These are phyloP conservation scores for Candida morakotiae DNA, from an alignment of 805 yeast genomes.

Conservation along the genomic window DNA sequence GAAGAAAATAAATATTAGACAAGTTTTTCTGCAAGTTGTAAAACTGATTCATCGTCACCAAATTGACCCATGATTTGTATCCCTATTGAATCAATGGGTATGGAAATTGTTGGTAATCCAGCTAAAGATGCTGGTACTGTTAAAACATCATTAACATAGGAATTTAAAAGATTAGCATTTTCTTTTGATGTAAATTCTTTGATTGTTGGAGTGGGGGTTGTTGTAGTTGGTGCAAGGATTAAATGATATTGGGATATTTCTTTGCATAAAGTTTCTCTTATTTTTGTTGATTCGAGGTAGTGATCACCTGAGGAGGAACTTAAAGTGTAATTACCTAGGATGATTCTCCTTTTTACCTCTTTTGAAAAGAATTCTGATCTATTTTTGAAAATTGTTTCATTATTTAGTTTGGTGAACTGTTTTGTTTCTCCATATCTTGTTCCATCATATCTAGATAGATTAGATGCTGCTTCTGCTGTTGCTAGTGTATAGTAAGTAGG, in stretches of 20 bases:
- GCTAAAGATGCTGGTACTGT: slow-evolving; percentile 91
- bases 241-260: slow-evolving; percentile 71
- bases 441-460: slow-evolving; percentile 87
- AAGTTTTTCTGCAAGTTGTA: slow-evolving; percentile 31
- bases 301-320: slow-evolving; percentile 74
- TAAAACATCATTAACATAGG: slow-evolving; percentile 76
- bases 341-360: slow-evolving; percentile 79
- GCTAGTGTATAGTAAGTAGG: slow-evolving; percentile 86
- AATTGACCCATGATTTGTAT: slow-evolving; percentile 82
- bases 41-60: slow-evolving; percentile 69
- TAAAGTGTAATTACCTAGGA: slow-evolving; percentile 82
- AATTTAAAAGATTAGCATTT: slow-evolving; percentile 46
- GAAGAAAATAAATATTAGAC: slow-evolving; percentile 45
- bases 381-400: slow-evolving; percentile 36
- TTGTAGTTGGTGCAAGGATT: slow-evolving; percentile 71
- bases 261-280: slow-evolving; percentile 55
- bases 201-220: slow-evolving; percentile 51
- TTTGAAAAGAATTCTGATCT: slow-evolving; percentile 67
- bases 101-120: slow-evolving; percentile 79
- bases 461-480: slow-evolving; percentile 92
- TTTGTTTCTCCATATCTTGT: slow-evolving; percentile 71
- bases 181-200: slow-evolving; percentile 36
- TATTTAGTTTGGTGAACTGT: slow-evolving; percentile 8
- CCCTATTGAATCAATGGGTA: slow-evolving; percentile 65
- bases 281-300: slow-evolving; percentile 67